phyloP scores from a whole-genome alignment of 1,284 basidiomycete genomes.

The Ceratobasidium theobromae region DNA sequence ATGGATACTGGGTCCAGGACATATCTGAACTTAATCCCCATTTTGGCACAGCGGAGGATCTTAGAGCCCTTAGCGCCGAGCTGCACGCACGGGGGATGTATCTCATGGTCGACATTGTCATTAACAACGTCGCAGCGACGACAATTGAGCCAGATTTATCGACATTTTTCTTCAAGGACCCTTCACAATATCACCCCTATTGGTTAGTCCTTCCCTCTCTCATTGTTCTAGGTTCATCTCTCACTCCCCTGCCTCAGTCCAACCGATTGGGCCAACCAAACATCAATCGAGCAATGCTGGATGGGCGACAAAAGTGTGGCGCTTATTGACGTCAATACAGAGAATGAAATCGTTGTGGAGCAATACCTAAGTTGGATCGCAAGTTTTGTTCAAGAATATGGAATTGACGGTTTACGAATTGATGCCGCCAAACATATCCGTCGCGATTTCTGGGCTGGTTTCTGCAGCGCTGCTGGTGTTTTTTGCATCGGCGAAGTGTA shows the following conservation, averaged over 20 bases:
- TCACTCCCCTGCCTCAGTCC: slow-evolving; percentile 67
- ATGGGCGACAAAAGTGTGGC: slow-evolving; percentile 67
- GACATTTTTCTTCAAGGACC: slow-evolving; percentile 60
- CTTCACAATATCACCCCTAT: slow-evolving; percentile 43
- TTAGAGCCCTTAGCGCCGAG: slow-evolving; percentile 63
- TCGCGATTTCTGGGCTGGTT: slow-evolving; percentile 65
- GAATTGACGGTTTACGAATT: slow-evolving; percentile 72
- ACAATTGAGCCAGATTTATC: slow-evolving; percentile 59
- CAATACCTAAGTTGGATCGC: slow-evolving; percentile 64
- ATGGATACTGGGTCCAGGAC: slow-evolving; percentile 71
- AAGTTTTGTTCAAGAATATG: slow-evolving; percentile 61
- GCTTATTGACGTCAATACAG: slow-evolving; percentile 72
- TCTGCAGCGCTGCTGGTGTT: slow-evolving; percentile 69
- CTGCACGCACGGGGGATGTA: slow-evolving; percentile 72
- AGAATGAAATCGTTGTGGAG: slow-evolving; percentile 57
- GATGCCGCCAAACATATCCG: slow-evolving; percentile 69
- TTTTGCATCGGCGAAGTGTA: slow-evolving; percentile 85
- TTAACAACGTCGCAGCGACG: slow-evolving; percentile 70
- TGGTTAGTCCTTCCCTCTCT: slow-evolving; percentile 26
- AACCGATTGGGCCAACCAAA: slow-evolving; percentile 63
- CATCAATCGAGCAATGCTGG: slow-evolving; percentile 72
- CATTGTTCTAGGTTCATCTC: slow-evolving; percentile 40
- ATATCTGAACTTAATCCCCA: slow-evolving; percentile 62
- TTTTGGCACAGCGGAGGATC: slow-evolving; percentile 68
- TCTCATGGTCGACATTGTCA: slow-evolving; percentile 77